Evolutionary conservation across 2,329 filamentous ascomycete genomes (phyloP).

Genomic region (Albifimbria verrucaria): DNA sequence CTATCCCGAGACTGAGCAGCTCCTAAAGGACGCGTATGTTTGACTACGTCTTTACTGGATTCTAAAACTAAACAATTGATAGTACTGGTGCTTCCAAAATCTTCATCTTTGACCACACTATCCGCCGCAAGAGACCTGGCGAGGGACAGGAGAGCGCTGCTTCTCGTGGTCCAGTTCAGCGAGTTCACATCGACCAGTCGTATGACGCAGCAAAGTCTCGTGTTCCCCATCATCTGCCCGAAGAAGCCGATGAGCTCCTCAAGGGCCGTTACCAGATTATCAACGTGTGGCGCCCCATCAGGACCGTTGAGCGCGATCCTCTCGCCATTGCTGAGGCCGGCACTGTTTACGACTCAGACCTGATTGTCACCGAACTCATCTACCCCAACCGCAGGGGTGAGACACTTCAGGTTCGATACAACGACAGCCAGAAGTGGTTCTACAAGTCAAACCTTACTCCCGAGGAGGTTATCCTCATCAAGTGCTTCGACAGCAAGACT

Average conservation of each 20-base stretch:
- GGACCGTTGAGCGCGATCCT: slow-evolving; percentile 50
- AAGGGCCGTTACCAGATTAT: slow-evolving; percentile 48
- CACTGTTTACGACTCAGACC: slow-evolving; percentile 46
- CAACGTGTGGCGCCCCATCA: slow-evolving; percentile 51
- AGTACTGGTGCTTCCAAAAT: slow-evolving; percentile 54
- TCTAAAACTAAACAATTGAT: slow-evolving; percentile 1
- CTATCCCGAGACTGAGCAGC: slow-evolving; percentile 68
- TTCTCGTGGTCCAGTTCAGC: slow-evolving; percentile 34
- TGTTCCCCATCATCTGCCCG: slow-evolving; percentile 37
- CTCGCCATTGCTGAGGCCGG: slow-evolving; percentile 50
- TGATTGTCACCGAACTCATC: slow-evolving; percentile 45
- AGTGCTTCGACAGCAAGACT: slow-evolving; percentile 57
- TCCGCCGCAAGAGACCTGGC: slow-evolving; percentile 32
- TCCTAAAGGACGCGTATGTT: slow-evolving; percentile 57
- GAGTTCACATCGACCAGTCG: slow-evolving; percentile 57
- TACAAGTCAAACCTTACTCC: slow-evolving; percentile 49
- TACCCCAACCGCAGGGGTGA: slow-evolving; percentile 49
- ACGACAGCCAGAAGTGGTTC: slow-evolving; percentile 45
- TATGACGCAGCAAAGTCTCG: slow-evolving; percentile 41
- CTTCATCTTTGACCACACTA: slow-evolving; percentile 62
- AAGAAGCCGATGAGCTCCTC: slow-evolving; percentile 39
- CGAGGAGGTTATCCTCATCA: slow-evolving; percentile 55
- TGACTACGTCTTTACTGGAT: neutral
- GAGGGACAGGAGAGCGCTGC: slow-evolving; percentile 47
- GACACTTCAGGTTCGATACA: slow-evolving; percentile 43